Evolutionary conservation across 2,329 filamentous ascomycete genomes (phyloP).

Genomic region (Sclerotiophoma versabilis): DNA sequence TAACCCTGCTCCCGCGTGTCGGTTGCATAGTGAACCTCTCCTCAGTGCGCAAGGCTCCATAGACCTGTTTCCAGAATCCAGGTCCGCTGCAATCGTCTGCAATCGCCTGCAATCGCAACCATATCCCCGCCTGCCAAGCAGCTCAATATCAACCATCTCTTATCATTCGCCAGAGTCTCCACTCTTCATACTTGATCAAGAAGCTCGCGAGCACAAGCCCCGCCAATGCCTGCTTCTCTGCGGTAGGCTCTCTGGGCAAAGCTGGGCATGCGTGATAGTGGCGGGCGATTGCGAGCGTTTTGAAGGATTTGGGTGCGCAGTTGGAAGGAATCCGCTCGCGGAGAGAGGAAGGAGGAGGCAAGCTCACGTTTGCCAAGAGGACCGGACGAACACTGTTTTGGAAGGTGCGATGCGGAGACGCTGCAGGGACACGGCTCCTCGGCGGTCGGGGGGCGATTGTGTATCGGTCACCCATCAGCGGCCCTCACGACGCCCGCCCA

Average conservation of each 20-base stretch:
- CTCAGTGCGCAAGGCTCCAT: not conserved
- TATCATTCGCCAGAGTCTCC: constrained; percentile 14
- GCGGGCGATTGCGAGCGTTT: constrained; percentile 12
- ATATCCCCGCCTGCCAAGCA: constrained; percentile 11
- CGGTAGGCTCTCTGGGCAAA: constrained; percentile 22
- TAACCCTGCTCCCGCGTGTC: constrained; percentile 7
- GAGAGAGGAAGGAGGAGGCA: constrained; percentile 7
- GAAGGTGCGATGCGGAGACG: constrained; percentile 15
- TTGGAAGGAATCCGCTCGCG: constrained; percentile 12
- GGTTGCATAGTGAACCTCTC: constrained; percentile 2
- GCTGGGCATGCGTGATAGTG: constrained; percentile 25
- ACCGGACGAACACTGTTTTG: constrained; percentile 7
- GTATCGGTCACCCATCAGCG: constrained; percentile 7
- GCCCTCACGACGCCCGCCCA: not conserved
- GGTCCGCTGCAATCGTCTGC: constrained; percentile 7
- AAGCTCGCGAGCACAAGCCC: constrained; percentile 19
- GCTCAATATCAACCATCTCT: constrained; percentile 5
- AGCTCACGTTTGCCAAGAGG: constrained; percentile 9
- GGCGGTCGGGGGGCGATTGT: constrained; percentile 8
- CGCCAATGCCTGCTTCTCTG: constrained; percentile 20
- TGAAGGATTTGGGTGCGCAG: not conserved
- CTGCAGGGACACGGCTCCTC: constrained; percentile 15
- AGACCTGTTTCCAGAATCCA: constrained; percentile 12
- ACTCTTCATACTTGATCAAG: constrained; percentile 12
- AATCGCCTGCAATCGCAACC: constrained; percentile 8